Evolutionary conservation across 164 flowering plant species (phyloP), one percentile per base, ranked within the genome.

Genomic region (Liriodendron chinense): DNA sequence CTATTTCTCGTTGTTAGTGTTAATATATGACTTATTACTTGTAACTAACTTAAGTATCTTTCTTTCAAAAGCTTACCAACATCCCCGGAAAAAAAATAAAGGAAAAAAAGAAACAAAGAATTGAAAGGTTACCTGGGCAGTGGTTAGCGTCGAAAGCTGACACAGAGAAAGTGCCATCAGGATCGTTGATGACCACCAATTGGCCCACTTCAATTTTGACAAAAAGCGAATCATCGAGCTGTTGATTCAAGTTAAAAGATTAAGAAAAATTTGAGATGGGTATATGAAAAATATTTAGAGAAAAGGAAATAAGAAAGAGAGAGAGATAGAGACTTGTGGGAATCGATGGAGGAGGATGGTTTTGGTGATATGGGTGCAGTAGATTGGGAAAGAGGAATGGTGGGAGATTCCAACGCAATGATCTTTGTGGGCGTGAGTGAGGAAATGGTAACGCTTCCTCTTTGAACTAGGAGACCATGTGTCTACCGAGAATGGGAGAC

Each of bases 61-160:
- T n/a, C n/a, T n/a, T n/a, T n/a, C 65, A 62, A 20, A 62, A 10
- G n/a, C 20, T 12, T n/a, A n/a, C n/a, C n/a, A n/a, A 24, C 56
- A 43, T 69, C 24, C 47, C 61, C 1, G 1, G 59, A 69, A 2
- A 70, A 50, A 2, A 21, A 70, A 8, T 23, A 7, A 63, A 12
- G 59, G 59, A 53, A 53, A 53, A 14, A 61, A 22, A 28, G 0
- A 65, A 68, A 65, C 3, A 21, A 3, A 34, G 10, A 61, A 14
- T 23, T 22, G 61, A 66, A 65, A 24, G 48, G 16, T 8, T 77
- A 88, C 92, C 92, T 48, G 94, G 95, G 71, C 97, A 94, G 74
- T 94, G 98, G 82, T 94, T 91, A n/a, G 98, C 98, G 78, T 92
- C 94, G 63, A 86, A 90, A 74, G 92, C 95, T 1, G 89, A 85